These are phyloP conservation scores for Nymphaea colorata DNA, from an alignment of 164 flowering plant species.

Conservation along the genomic window DNA sequence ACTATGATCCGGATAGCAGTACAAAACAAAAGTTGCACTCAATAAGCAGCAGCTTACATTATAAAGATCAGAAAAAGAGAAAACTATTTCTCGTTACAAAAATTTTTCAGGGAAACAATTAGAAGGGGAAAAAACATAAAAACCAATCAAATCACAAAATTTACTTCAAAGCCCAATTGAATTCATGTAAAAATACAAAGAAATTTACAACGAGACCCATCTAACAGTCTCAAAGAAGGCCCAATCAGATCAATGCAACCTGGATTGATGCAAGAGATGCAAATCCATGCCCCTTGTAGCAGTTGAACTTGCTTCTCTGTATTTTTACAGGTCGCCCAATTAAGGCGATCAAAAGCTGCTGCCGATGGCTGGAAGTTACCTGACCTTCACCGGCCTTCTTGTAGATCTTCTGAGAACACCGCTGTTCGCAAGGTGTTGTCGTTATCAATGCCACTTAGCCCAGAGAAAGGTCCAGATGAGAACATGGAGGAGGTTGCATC, in stretches of 20 bases:
- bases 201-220: neutral
- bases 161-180: neutral
- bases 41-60: neutral
- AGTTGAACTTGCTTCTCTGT: neutral
- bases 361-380: neutral
- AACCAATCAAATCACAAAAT: neutral
- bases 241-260: neutral
- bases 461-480: conserved; percentile 95
- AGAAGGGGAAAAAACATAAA: neutral
- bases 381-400: conserved; percentile 66
- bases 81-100: neutral
- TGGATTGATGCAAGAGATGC: neutral
- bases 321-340: neutral
- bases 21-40: neutral
- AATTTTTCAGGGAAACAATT: neutral
- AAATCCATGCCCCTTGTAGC: neutral
- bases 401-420: conserved; percentile 92
- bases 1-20: neutral
- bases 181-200: neutral
- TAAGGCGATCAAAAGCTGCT: neutral
- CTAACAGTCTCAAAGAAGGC: neutral
- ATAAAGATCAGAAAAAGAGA: neutral
- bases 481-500: conserved; percentile 91
- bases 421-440: conserved; percentile 63
- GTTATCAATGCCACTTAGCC: conserved; percentile 58